A percentile compares a stretch with the other conserved stretches of the same genome.
Evolutionary conservation across 208 protist species (phyloP).

Genomic region (Leishmania guyanensis): DNA sequence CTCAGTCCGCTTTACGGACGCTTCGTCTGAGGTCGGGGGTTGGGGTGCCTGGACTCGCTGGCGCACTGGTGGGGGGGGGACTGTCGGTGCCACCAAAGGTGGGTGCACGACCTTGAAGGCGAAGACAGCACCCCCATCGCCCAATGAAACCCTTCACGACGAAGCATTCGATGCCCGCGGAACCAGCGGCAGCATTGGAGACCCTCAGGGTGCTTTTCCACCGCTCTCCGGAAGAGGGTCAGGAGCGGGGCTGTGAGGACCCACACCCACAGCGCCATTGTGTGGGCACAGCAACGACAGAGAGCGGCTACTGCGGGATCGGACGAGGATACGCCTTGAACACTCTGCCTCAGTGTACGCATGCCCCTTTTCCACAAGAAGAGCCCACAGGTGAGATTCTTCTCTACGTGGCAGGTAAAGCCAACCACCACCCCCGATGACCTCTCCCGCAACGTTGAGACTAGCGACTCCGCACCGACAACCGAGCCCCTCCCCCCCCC

Average conservation of each 20-base stretch:
- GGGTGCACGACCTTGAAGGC: background rate
- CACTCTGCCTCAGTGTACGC: conserved; percentile 13
- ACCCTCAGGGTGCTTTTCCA: background rate
- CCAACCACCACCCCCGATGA: conserved; percentile 13
- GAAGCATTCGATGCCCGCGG: background rate
- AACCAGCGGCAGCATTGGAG: background rate
- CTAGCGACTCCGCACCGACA: background rate
- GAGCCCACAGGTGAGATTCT: conserved; percentile 11
- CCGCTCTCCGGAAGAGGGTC: background rate
- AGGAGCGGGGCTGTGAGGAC: conserved; percentile 11
- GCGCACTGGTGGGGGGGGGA: background rate
- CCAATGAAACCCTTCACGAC: background rate
- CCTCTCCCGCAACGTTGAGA: conserved; percentile 20
- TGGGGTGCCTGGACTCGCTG: background rate
- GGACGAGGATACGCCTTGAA: conserved; percentile 16
- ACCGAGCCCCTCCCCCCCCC: background rate
- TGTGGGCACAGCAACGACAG: conserved; percentile 2
- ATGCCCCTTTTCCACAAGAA: conserved; percentile 3
- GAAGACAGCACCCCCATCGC: background rate
- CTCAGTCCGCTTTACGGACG: background rate
- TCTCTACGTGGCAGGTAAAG: conserved; percentile 12
- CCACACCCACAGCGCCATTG: conserved; percentile 5
- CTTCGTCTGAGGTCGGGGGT: background rate
- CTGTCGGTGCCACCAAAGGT: conserved; percentile 4
- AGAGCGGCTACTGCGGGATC: conserved; percentile 13